Evolutionary conservation across 1,284 basidiomycete genomes (phyloP).

Genomic region (Ceratorhiza oryzae-sativae): DNA sequence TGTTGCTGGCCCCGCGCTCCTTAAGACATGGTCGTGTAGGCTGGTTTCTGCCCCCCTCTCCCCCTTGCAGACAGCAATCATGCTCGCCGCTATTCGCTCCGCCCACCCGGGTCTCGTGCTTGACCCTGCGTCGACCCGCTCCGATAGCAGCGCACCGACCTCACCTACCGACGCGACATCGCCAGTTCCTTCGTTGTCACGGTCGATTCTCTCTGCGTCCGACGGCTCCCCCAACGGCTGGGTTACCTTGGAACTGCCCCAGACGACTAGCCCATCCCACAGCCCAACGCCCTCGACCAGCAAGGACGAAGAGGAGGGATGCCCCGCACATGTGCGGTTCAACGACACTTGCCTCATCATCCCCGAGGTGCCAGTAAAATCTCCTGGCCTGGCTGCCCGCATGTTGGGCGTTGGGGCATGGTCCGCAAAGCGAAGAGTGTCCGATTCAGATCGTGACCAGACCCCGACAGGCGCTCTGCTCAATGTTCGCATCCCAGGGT

Average conservation of each 20-base stretch:
- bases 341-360: constrained; percentile 28
- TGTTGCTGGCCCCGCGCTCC: not conserved
- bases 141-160: not conserved
- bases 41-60: not conserved
- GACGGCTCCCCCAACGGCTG: constrained; percentile 31
- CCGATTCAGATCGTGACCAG: constrained; percentile 31
- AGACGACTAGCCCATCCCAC: constrained; percentile 7
- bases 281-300: constrained; percentile 22
- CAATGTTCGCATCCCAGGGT: constrained; percentile 35
- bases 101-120: constrained; percentile 18
- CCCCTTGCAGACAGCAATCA: constrained; percentile 4
- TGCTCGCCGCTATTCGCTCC: constrained; percentile 23
- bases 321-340: constrained; percentile 29
- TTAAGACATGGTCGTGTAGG: constrained; percentile 11
- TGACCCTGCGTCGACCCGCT: not conserved
- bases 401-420: constrained; percentile 27
- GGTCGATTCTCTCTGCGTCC: constrained; percentile 34
- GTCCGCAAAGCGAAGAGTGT: constrained; percentile 32
- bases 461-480: constrained; percentile 24
- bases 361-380: constrained; percentile 20
- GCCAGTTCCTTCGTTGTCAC: constrained; percentile 27
- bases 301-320: constrained; percentile 9
- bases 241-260: constrained; percentile 32
- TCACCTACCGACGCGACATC: constrained; percentile 34
- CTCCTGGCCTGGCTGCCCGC: constrained; percentile 31